Evolutionary conservation across 805 yeast genomes (phyloP).

Genomic region (Schwanniomyces polymorphus): DNA sequence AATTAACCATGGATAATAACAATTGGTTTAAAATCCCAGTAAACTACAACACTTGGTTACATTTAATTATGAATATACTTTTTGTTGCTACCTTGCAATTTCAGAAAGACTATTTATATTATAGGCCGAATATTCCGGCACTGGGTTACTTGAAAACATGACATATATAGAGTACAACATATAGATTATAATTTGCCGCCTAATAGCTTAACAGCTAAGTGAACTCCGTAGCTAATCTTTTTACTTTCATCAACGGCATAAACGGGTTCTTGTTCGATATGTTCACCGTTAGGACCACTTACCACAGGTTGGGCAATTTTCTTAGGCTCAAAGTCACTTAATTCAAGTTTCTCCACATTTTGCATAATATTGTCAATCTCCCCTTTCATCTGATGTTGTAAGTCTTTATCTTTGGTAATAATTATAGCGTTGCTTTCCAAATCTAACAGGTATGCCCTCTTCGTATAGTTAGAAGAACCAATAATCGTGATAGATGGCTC

Average conservation of each 20-base stretch:
- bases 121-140: constrained; percentile 3
- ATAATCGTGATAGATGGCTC: constrained; percentile 75
- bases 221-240: constrained; percentile 60
- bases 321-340: constrained; percentile 58
- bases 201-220: constrained; percentile 61
- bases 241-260: constrained; percentile 55
- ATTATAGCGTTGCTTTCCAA: constrained; percentile 85
- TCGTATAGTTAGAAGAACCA: constrained; percentile 93
- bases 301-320: constrained; percentile 7
- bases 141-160: neutral
- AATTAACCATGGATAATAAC: constrained; percentile 1
- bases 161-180: neutral
- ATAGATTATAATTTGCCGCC: constrained; percentile 48
- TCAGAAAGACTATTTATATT: constrained; percentile 6
- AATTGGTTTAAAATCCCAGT: constrained; percentile 20
- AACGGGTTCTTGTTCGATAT: constrained; percentile 1
- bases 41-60: constrained; percentile 17
- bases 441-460: constrained; percentile 84
- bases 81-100: constrained; percentile 4
- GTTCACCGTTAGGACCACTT: constrained; percentile 1
- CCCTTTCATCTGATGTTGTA: constrained; percentile 54
- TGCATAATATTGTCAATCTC: constrained; percentile 65
- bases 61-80: constrained; percentile 1
- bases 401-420: constrained; percentile 62
- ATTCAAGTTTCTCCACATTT: constrained; percentile 51